Conservation (phyloP, 805 yeast genomes). For the Saturnispora ahearnii region DNA sequence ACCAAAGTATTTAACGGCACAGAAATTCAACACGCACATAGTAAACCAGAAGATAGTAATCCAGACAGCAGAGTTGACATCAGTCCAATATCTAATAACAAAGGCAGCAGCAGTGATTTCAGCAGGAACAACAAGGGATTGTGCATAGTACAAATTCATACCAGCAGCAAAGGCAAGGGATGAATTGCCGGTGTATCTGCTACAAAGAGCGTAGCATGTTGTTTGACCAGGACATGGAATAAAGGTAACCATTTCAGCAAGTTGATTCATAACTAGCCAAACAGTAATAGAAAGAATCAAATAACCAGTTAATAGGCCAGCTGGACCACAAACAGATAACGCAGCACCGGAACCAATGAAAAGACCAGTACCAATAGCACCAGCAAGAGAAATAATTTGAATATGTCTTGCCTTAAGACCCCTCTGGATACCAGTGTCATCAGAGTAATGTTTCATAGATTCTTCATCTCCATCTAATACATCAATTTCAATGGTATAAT, state of each 20-base stretch:
- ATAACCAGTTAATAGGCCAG: slow-evolving; percentile 46
- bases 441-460: background rate
- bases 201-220: slow-evolving; percentile 21
- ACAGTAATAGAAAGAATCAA: slow-evolving; percentile 54
- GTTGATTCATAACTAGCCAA: slow-evolving; percentile 52
- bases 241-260: slow-evolving; percentile 61
- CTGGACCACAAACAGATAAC: slow-evolving; percentile 27
- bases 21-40: slow-evolving; percentile 37
- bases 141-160: slow-evolving; percentile 29
- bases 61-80: slow-evolving; percentile 47
- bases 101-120: slow-evolving; percentile 57
- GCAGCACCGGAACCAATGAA: slow-evolving; percentile 44
- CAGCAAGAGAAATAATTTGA: slow-evolving; percentile 64
- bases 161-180: slow-evolving; percentile 29
- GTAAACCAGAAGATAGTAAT: slow-evolving; percentile 43
- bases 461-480: slow-evolving; percentile 3
- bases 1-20: slow-evolving; percentile 33
- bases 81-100: slow-evolving; percentile 51
- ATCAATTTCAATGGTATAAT: slow-evolving; percentile 6
- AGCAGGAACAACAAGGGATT: slow-evolving; percentile 29
- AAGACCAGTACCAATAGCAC: slow-evolving; percentile 60
- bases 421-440: slow-evolving; percentile 25
- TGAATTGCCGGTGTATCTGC: slow-evolving; percentile 24
- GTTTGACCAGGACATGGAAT: slow-evolving; percentile 49
- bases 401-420: slow-evolving; percentile 41